Evolutionary conservation across 2,329 filamentous ascomycete genomes (phyloP).

Genomic region (Pseudovirgaria hyperparasitica): DNA sequence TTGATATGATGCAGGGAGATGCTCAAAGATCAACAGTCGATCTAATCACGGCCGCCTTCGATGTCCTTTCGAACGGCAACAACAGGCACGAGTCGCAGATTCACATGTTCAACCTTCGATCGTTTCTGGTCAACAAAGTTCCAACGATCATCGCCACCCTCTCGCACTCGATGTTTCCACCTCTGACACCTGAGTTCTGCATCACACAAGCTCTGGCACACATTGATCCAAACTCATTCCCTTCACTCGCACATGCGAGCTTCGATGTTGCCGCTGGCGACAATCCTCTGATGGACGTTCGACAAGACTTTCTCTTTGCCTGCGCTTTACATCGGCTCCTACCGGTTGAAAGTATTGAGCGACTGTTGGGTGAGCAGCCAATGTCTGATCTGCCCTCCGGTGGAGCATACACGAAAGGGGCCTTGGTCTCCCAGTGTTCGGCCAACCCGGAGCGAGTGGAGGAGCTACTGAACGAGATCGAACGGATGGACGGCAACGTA

Average conservation of each 20-base stretch:
- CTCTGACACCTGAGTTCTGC: constrained; percentile 48
- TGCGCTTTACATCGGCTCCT: constrained; percentile 85
- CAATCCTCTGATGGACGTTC: constrained; percentile 51
- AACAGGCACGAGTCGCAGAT: constrained; percentile 52
- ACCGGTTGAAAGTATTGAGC: constrained; percentile 62
- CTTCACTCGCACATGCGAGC: constrained; percentile 52
- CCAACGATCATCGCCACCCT: constrained; percentile 49
- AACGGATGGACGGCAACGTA: constrained; percentile 84
- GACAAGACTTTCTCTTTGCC: constrained; percentile 76
- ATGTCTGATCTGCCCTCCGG: constrained; percentile 65
- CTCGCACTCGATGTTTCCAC: constrained; percentile 43
- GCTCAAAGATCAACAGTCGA: constrained; percentile 67
- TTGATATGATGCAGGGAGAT: constrained; percentile 46
- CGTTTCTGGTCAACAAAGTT: constrained; percentile 70
- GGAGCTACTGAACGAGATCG: constrained; percentile 66
- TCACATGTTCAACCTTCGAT: constrained; percentile 61
- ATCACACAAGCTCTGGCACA: constrained; percentile 53
- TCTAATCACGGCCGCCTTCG: constrained; percentile 77
- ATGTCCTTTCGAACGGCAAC: constrained; percentile 76
- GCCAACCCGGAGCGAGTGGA: constrained; percentile 64
- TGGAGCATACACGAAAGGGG: constrained; percentile 64
- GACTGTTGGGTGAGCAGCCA: constrained; percentile 70
- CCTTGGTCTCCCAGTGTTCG: constrained; percentile 65
- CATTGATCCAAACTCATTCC: constrained; percentile 50
- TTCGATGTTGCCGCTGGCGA: constrained; percentile 42